Percentiles rank a stretch among this genome's conserved stretches.
phyloP scores from a whole-genome alignment of 2,329 filamentous ascomycete species.

The Pezicula carpinea region DNA sequence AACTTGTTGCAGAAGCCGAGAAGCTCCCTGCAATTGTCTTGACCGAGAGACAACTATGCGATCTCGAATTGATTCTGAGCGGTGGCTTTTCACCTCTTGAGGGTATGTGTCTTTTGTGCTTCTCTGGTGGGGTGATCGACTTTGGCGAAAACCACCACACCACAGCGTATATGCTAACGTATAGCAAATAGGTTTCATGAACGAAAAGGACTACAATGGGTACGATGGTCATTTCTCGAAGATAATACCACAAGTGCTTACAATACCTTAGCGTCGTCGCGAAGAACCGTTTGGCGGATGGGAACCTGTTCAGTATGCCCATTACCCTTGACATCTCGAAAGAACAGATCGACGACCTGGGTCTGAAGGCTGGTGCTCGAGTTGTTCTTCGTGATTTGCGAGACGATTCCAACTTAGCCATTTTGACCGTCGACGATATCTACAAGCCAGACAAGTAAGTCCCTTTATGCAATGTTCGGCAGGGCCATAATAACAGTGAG shows the following conservation, averaged over 20 bases:
- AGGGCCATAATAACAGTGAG: conserved; percentile 14
- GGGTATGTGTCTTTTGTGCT: conserved; percentile 50
- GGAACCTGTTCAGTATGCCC: conserved; percentile 92
- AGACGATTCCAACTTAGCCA: conserved; percentile 93
- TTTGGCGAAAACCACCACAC: not conserved
- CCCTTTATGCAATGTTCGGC: conserved; percentile 6
- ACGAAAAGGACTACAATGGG: conserved; percentile 93
- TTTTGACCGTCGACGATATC: conserved; percentile 91
- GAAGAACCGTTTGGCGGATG: conserved; percentile 80
- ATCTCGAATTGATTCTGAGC: conserved; percentile 94
- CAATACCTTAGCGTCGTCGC: conserved; percentile 68
- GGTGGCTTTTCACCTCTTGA: conserved; percentile 97
- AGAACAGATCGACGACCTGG: conserved; percentile 67
- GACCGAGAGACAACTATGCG: conserved; percentile 92
- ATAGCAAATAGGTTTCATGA: conserved; percentile 75
- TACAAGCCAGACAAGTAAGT: conserved; percentile 89
- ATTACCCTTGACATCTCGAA: conserved; percentile 87
- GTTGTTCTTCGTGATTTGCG: conserved; percentile 91
- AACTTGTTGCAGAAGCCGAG: conserved; percentile 83
- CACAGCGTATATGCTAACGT: conserved; percentile 22
- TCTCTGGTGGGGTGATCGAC: conserved; percentile 17
- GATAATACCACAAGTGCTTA: conserved; percentile 19
- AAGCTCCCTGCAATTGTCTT: conserved; percentile 78
- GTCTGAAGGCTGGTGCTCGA: conserved; percentile 74
- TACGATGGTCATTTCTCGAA: conserved; percentile 37